Percentiles rank a stretch among this genome's conserved stretches.
Evolutionary conservation across 1,284 basidiomycete genomes (phyloP).

Genomic region (Sanghuangporus sanghuang): DNA sequence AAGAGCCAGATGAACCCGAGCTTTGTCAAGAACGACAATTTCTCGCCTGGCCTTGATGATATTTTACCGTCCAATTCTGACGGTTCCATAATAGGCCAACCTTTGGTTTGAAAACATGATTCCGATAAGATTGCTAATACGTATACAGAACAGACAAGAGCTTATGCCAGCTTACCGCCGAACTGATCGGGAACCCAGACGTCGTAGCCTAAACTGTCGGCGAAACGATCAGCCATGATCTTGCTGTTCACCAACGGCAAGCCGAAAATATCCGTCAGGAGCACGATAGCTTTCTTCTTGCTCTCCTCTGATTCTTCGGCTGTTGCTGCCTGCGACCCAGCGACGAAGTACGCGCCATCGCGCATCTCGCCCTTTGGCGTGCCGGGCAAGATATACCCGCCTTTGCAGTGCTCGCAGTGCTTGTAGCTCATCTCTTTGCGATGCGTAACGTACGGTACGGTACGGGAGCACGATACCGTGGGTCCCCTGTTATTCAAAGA

Average conservation of each 20-base stretch:
- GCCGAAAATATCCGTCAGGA: slow-evolving; percentile 59
- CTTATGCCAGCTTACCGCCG: slow-evolving; percentile 29
- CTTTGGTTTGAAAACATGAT: slow-evolving; percentile 24
- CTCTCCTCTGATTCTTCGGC: not conserved
- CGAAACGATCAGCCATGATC: slow-evolving; percentile 56
- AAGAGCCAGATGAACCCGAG: slow-evolving; percentile 29
- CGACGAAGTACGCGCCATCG: slow-evolving; percentile 18
- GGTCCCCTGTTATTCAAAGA: not conserved
- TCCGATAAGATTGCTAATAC: slow-evolving; percentile 23
- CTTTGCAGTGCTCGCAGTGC: slow-evolving; percentile 18
- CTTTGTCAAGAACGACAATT: slow-evolving; percentile 29
- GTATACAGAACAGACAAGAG: slow-evolving; percentile 7
- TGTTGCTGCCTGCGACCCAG: not conserved
- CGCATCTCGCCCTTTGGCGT: slow-evolving; percentile 18
- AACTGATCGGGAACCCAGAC: slow-evolving; percentile 60
- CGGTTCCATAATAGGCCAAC: slow-evolving; percentile 35
- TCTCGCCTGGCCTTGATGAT: slow-evolving; percentile 38
- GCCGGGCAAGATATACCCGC: slow-evolving; percentile 18
- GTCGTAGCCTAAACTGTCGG: slow-evolving; percentile 47
- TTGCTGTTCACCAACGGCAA: slow-evolving; percentile 52
- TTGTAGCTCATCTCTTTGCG: slow-evolving; percentile 8
- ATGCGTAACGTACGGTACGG: not conserved
- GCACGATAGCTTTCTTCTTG: slow-evolving; percentile 38
- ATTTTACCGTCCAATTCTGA: slow-evolving; percentile 31
- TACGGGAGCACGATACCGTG: not conserved